Evolutionary conservation across 768 basidiomycete species (phyloP), one percentile per base, ranked within the genome.

Genomic region (Amanita rimosa): DNA sequence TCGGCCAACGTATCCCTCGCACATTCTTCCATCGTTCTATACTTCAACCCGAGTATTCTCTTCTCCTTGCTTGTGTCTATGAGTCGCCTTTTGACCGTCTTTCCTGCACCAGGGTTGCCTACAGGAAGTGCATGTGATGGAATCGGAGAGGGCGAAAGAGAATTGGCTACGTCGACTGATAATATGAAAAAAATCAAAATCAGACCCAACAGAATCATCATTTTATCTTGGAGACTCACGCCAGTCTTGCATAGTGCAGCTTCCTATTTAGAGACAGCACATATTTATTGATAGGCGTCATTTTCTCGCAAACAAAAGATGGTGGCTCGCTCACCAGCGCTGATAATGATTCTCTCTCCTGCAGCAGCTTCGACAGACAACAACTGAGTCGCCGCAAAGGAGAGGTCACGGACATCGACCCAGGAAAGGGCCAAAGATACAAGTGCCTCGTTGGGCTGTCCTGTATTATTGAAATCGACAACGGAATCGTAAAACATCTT

Each of bases 351-450:
- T 14, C 49, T 34, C 21, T 50, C 49, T 2, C 34, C 34, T 6
- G 21, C 42, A 9, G 49, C 42, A 16, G 43, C 42, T 24, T 50
- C 49, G 8, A 26, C n/a, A 33, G n/a, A 11, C 2, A 50, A 13
- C 2, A 33, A 37, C 13, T 39, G 26, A 0, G 17, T 24, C 19
- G 31, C 7, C 1, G 43, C 42, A 5, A 13, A 19, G 2, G 42
- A 19, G 36, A 50, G 33, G 34, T 50, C 49, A 9, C 49, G 42
- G 34, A 50, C 49, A 16, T 50, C 49, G 11, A 50, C 14, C 21
- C 29, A 50, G 27, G 21, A 21, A 11, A 17, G 14, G 11, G 26
- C 14, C n/a, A 17, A 7, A 6, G 49, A 19, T 6, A 24, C 11
- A 16, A 36, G 42, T 3, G 24, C 31, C 16, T 36, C 24, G 1